Conservation (phyloP, 164 flowering plant species). For the Vitis amurensis region DNA sequence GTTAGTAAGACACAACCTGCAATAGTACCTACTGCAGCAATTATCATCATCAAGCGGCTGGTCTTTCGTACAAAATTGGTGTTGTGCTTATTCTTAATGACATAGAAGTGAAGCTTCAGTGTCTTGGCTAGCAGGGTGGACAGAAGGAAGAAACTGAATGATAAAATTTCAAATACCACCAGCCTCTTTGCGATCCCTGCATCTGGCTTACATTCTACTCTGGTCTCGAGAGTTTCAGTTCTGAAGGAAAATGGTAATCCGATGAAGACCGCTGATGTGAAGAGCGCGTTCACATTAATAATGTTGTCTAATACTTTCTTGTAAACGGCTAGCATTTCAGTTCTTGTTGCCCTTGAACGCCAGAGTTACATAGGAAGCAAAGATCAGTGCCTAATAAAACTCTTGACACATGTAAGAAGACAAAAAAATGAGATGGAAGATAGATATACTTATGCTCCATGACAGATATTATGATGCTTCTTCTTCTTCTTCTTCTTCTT, state of each 20-base stretch:
- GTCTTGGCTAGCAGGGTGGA: conserved; percentile 6
- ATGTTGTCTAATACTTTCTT: conserved; percentile 5
- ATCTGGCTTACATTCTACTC: conserved; percentile 2
- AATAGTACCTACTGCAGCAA: background rate
- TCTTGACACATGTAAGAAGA: too few relatives aligned
- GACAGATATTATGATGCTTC: too few relatives aligned
- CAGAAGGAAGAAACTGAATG: conserved; percentile 11
- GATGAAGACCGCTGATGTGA: conserved; percentile 3
- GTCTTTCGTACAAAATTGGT: too few relatives aligned
- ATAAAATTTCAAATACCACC: background rate
- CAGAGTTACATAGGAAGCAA: background rate
- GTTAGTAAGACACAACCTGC: conserved; percentile 1
- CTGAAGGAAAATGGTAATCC: background rate
- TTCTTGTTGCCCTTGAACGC: too few relatives aligned
- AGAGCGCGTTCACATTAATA: conserved; percentile 5
- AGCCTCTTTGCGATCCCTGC: background rate
- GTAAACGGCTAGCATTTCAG: background rate
- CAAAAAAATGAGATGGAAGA: background rate
- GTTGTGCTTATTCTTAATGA: background rate
- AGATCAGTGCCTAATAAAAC: too few relatives aligned
- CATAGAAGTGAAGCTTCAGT: background rate
- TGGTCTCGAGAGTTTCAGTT: background rate
- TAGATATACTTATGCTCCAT: too few relatives aligned
- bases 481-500: too few relatives aligned
- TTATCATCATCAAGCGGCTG: background rate